Evolutionary conservation across 441 rosid genomes (phyloP).

Genomic region (Adansonia madagascariensis): DNA sequence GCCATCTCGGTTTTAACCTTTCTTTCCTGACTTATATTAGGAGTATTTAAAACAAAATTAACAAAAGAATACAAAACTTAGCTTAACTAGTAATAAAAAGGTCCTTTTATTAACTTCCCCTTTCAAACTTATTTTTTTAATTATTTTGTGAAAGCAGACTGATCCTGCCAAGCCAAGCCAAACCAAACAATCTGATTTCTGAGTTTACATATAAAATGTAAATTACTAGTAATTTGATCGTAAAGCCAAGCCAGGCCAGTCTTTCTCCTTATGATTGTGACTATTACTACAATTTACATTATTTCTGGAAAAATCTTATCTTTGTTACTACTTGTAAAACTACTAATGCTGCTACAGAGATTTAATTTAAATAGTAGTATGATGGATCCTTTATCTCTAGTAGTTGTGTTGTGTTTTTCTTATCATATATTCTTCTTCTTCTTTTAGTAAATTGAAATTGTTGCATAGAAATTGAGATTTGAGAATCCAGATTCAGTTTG

Average conservation of each 20-base stretch:
- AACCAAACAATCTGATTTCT: not conserved
- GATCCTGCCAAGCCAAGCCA: not conserved
- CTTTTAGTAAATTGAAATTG: not conserved
- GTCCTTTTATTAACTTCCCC: not conserved
- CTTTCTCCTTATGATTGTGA: not conserved
- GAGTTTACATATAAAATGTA: not conserved
- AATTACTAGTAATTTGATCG: not conserved
- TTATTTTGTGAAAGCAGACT: too few species aligned
- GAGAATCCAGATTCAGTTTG: constrained; percentile 11
- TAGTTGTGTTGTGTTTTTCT: not conserved
- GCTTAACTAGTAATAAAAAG: not conserved
- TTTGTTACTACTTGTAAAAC: not conserved
- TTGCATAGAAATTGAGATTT: not conserved
- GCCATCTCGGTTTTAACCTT: too few species aligned
- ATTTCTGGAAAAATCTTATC: constrained; percentile 9
- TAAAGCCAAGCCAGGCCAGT: not conserved
- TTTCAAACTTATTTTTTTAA: not conserved
- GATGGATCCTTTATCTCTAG: not conserved
- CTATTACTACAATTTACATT: not conserved
- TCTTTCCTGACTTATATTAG: not conserved
- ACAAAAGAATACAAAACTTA: too few species aligned
- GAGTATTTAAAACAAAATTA: too few species aligned
- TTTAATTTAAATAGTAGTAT: not conserved
- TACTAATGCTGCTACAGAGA: not conserved
- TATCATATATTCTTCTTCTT: not conserved